Evolutionary conservation across 495 filamentous ascomycete genomes (phyloP), one percentile per base, ranked within the genome.

Genomic region (Penicillium lividum): DNA sequence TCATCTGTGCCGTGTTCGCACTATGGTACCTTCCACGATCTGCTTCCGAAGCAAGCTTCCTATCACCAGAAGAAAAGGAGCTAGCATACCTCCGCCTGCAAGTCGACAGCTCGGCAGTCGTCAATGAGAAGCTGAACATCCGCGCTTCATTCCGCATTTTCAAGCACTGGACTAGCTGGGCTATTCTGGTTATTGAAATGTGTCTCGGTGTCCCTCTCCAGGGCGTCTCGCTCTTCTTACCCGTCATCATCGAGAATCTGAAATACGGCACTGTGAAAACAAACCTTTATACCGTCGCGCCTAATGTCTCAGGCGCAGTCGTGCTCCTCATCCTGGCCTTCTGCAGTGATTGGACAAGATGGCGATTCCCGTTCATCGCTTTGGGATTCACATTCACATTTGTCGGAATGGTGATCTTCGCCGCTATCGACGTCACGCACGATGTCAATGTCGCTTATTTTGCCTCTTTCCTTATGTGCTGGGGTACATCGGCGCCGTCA

Each of bases 391-490:
- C 85, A 7, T 82, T 91, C 66, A 89, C 89, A 0, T 88, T 91
- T 61, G 74, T 84, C 48, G 89, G 89, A 5, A 89, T 93, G 71
- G 81, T 91, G 65, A 88, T 93, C 65, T 91, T 86, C 59, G 86
- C 86, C 0, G 76, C 82, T 33, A 88, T 91, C 56, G 59, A 91
- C 63, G 86, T 89, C 15, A 58, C 82, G 55, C 57, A 67, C 1
- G 69, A 86, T 34, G 70, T 85, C 10, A 77, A 83, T 30, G 77
- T 91, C 3, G 89, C 88, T 3, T 93, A 93, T 57, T 92, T 89
- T 54, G 87, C 88, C 10, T 83, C 79, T 22, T 93, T 92, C 68
- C 90, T 92, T 87, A 91, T 93, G 88, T 87, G 84, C 15, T 92
- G 89, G 88, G 80, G 80, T 13, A 83, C 81, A 2, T 79, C 75